Base-by-base conservation (phyloP, 2,329 filamentous ascomycete genomes). In the Penicillium sp. region DNA sequence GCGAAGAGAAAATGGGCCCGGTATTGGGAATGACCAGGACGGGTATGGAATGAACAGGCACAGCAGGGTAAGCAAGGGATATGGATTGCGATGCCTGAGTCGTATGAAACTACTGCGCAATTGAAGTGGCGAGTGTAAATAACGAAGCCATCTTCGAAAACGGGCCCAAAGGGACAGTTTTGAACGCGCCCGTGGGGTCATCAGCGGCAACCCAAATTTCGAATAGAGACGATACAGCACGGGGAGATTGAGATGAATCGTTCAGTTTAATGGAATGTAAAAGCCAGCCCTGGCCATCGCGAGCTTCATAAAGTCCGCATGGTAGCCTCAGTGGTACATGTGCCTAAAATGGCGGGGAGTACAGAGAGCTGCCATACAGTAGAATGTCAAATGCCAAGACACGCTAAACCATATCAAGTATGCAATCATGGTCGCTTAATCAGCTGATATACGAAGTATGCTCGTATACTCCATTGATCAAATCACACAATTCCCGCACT, bases 21-120 rank as follows among this genome's bases (percentile, higher is more conserved):
- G 65, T 3, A 71, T 51, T 6, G 55, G 55, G 14, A 69, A 66
- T n/a, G 54, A 57, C 66, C 66, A 69, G 35, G 60, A 57, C 14
- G 66, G 68, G 22, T 60, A 65, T 8, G 67, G 66, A 9, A 65
- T 55, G 22, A 67, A 63, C 46, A 70, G 24, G 21, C 60, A 58
- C 9, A 70, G 33, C 3, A 71, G 56, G 3, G 49, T 33, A 14
- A 51, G 35, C 9, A 42, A 27, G 13, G 49, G 49, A 21, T 51
- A 33, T 14, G 31, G 5, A 26, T 19, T n/a, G 9, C 16, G 49
- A 9, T 51, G 33, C 21, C 49, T 42, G 22, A 51, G 37, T 13
- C 49, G 35, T 13, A 14, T 27, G 14, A 51, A 37, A 19, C 35
- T 51, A 19, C 22, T 16, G 21, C 49, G 49, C 11, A 51, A 10